Base-by-base conservation (phyloP, 140 eudicot species). In the Senecio squalidus region DNA sequence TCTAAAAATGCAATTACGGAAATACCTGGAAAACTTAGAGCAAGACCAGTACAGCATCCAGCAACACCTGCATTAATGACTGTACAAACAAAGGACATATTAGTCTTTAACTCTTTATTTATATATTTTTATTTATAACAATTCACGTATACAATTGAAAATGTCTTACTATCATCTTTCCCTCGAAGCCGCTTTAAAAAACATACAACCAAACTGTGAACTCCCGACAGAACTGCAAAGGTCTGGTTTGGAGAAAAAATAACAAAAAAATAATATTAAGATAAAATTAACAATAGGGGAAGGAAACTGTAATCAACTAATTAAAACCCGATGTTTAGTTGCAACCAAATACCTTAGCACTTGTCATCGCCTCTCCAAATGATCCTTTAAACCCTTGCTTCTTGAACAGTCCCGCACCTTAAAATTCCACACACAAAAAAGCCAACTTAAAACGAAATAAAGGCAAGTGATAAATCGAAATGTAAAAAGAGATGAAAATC, bases 41-140 rank as follows among this genome's bases (percentile, higher is more conserved):
- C 98, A 69, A 91, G 82, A 39, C 98, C 98, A 28, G 98, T 91
- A 64, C 98, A 91, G 30, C 98, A 91, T 43, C 98, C 98, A 39
- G 98, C 98, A 47, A 91, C 91, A 55, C 98, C 96, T 33, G 98
- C 91, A 74, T 91, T 91, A 15, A 86, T 31, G 43, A 81, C 98
- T 91, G 80, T 24, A 80, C 65, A 62, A 40, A 66, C 45, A 72
- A 58, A 64, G 41, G 13, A n/a, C 61, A 17, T 1, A 60, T 27
- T 15, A 52, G 49, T 33, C 23, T 23, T n/a, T n/a, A n/a, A n/a
- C n/a, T n/a, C n/a, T n/a, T n/a, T n/a, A n/a, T n/a, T n/a, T n/a
- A n/a, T n/a, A n/a, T 9, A 10, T 8, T n/a, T 28, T 18, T 6
- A 27, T 29, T 1, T 13, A 57, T 20, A 3, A 20, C 25, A 58